Percentiles rank a stretch among this genome's conserved stretches.
These are phyloP conservation scores for Clavispora santaluciae DNA, from an alignment of 805 yeast genomes.

Conservation along the genomic window DNA sequence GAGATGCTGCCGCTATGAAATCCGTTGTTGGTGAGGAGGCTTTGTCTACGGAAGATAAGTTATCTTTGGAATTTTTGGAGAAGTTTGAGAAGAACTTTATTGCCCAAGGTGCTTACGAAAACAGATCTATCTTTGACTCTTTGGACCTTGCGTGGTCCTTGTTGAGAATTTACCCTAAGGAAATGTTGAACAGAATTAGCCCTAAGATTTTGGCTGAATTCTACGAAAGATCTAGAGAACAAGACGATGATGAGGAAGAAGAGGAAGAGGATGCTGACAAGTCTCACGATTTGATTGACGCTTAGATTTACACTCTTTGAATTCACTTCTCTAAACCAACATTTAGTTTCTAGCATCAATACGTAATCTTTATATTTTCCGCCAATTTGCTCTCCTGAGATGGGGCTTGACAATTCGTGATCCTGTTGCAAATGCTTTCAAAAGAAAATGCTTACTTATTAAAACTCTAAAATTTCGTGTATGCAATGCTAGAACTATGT, in stretches of 20 bases:
- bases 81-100: conserved; percentile 96
- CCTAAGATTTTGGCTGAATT: conserved; percentile 95
- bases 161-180: conserved; percentile 98
- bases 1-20: conserved; percentile 99
- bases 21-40: conserved; percentile 99
- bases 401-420: background rate
- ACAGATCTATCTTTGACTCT: conserved; percentile 90
- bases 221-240: conserved; percentile 82
- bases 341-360: conserved; percentile 1
- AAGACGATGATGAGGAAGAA: conserved; percentile 51
- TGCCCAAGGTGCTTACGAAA: conserved; percentile 94
- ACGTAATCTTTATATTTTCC: background rate
- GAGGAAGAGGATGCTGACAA: conserved; percentile 35
- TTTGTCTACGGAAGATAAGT: conserved; percentile 92
- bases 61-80: conserved; percentile 95
- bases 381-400: background rate
- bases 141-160: conserved; percentile 98
- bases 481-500: background rate
- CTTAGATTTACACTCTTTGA: conserved; percentile 16
- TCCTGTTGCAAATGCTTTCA: background rate
- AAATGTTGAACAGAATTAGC: conserved; percentile 95
- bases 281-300: conserved; percentile 41
- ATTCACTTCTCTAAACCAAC: background rate
- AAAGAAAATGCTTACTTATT: background rate
- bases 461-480: background rate